Conservation (phyloP, 441 rosid genomes). For the Bruguiera hainesii region DNA sequence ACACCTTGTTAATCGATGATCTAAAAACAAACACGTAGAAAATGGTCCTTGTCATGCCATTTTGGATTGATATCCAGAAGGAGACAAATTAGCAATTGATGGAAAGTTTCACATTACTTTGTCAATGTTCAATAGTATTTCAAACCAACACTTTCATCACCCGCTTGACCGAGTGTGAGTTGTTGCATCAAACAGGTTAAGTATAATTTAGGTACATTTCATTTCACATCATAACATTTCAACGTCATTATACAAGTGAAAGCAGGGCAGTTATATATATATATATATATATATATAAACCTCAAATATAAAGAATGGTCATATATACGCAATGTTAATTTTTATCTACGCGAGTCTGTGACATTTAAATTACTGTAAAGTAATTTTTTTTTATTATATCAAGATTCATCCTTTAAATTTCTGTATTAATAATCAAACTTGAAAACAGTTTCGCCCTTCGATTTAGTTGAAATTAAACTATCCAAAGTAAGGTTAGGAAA, state of each 20-base stretch:
- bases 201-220: conserved; percentile 21
- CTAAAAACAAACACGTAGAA: background rate
- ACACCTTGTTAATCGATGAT: background rate
- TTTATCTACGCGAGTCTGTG: too few relatives aligned
- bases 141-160: conserved; percentile 23
- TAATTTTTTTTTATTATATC: too few relatives aligned
- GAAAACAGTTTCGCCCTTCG: too few relatives aligned
- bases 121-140: conserved; percentile 15
- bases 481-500: too few relatives aligned
- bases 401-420: too few relatives aligned
- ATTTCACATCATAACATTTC: background rate
- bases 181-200: conserved; percentile 8
- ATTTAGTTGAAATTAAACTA: too few relatives aligned
- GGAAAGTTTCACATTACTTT: conserved; percentile 20
- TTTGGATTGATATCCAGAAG: background rate
- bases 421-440: too few relatives aligned
- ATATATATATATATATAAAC: too few relatives aligned
- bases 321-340: too few relatives aligned
- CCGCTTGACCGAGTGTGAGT: conserved; percentile 20
- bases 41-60: background rate
- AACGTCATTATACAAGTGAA: conserved; percentile 8
- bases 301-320: too few relatives aligned
- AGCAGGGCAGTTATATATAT: background rate
- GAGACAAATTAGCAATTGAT: conserved; percentile 12
- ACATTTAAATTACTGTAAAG: too few relatives aligned